A percentile compares a stretch with the other conserved stretches of the same genome.
Conservation (phyloP, 2,329 filamentous ascomycete genomes). For the Fusarium piperis region DNA sequence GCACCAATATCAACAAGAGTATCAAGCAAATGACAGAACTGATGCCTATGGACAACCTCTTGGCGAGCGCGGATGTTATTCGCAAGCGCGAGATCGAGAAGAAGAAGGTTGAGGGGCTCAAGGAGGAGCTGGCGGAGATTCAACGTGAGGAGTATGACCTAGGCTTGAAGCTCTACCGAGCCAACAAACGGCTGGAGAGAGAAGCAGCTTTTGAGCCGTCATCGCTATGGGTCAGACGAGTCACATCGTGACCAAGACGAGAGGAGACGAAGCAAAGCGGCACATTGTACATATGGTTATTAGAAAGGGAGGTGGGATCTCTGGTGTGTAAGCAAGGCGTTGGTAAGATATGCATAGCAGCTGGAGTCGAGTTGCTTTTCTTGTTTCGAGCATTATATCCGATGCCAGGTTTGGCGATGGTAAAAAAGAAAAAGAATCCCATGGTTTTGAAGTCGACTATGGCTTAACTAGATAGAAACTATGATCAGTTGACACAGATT, state of each 20-base stretch:
- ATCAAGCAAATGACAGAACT: slow-evolving; percentile 82
- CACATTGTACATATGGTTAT: slow-evolving; percentile 7
- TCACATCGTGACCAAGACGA: slow-evolving; percentile 65
- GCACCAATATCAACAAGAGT: slow-evolving; percentile 75
- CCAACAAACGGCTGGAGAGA: slow-evolving; percentile 79
- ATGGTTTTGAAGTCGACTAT: slow-evolving; percentile 14
- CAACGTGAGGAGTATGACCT: slow-evolving; percentile 81
- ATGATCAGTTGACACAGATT: neutral
- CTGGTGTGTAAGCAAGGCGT: slow-evolving; percentile 34
- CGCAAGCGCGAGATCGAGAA: slow-evolving; percentile 66
- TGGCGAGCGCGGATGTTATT: slow-evolving; percentile 72
- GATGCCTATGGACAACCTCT: slow-evolving; percentile 75
- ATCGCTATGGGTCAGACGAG: slow-evolving; percentile 80
- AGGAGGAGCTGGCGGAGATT: slow-evolving; percentile 75
- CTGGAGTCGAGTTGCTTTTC: slow-evolving; percentile 25
- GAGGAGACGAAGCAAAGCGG: neutral
- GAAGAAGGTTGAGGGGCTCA: slow-evolving; percentile 72
- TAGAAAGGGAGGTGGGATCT: slow-evolving; percentile 7
- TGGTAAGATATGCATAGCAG: slow-evolving; percentile 37
- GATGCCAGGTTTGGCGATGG: slow-evolving; percentile 22
- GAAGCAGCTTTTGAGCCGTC: slow-evolving; percentile 72
- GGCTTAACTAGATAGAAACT: slow-evolving; percentile 19
- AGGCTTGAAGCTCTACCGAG: slow-evolving; percentile 77
- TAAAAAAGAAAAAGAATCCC: slow-evolving; percentile 18
- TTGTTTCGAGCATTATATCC: slow-evolving; percentile 19